Percentiles rank a stretch among this genome's conserved stretches.
phyloP scores from a whole-genome alignment of 2,329 filamentous ascomycete genomes.

The Colletotrichum theobromicola region DNA sequence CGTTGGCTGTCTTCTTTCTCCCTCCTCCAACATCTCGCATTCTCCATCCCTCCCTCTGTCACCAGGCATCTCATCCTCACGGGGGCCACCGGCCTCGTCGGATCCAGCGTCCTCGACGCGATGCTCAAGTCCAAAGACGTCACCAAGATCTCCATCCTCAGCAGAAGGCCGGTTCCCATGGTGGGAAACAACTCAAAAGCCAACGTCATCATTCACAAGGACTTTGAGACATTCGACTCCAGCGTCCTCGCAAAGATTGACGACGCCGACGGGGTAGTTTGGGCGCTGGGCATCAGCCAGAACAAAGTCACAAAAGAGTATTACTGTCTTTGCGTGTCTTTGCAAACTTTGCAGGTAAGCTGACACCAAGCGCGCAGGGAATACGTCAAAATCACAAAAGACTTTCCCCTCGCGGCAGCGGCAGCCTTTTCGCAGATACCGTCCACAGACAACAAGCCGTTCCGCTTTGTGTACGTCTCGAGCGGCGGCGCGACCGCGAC shows the following conservation, averaged over 20 bases:
- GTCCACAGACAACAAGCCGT: constrained; percentile 45
- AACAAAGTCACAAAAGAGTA: constrained; percentile 64
- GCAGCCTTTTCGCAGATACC: constrained; percentile 60
- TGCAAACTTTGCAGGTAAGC: not conserved
- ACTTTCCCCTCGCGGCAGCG: constrained; percentile 69
- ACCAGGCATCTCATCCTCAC: constrained; percentile 70
- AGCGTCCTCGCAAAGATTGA: constrained; percentile 62
- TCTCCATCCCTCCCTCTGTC: not conserved
- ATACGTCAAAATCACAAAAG: constrained; percentile 71
- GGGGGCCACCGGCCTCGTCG: constrained; percentile 70
- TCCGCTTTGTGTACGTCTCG: constrained; percentile 76
- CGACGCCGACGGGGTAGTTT: constrained; percentile 72
- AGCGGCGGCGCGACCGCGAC: constrained; percentile 64
- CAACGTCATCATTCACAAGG: constrained; percentile 70
- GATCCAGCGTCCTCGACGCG: constrained; percentile 64
- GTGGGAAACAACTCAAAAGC: constrained; percentile 66
- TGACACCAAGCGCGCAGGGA: constrained; percentile 41
- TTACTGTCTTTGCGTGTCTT: not conserved
- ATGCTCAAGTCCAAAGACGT: constrained; percentile 63
- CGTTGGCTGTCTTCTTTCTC: not conserved
- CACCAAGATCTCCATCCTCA: constrained; percentile 71
- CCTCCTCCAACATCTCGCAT: not conserved
- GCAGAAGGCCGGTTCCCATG: constrained; percentile 67
- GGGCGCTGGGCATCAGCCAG: constrained; percentile 74
- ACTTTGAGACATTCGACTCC: constrained; percentile 67